phyloP scores from a whole-genome alignment of 345 rosid genomes.

The Citrus glauca region DNA sequence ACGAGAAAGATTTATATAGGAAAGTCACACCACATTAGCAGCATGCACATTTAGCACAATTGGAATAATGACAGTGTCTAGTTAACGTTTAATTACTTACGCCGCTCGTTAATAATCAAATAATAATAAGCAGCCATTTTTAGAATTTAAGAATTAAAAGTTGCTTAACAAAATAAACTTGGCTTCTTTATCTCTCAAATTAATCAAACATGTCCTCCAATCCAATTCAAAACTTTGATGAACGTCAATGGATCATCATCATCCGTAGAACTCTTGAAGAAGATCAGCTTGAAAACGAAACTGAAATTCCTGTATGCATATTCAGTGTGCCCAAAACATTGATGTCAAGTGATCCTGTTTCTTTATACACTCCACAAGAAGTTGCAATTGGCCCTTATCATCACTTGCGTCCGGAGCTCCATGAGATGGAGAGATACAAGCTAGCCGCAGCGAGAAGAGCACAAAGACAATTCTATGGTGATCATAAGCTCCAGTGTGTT shows the following conservation, averaged over 20 bases:
- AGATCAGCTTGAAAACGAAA: slow-evolving; percentile 37
- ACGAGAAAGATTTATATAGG: too few relatives aligned
- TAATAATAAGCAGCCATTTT: not conserved
- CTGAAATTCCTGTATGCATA: slow-evolving; percentile 41
- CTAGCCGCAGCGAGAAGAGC: not conserved
- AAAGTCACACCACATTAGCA: too few relatives aligned
- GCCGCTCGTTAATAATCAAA: too few relatives aligned
- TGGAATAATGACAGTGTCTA: too few relatives aligned
- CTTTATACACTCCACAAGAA: slow-evolving; percentile 56
- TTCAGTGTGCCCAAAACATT: slow-evolving; percentile 63
- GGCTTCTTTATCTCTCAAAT: not conserved
- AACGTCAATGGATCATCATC: slow-evolving; percentile 55
- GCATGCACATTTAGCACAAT: too few relatives aligned
- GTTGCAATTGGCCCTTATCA: slow-evolving; percentile 81
- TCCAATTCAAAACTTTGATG: slow-evolving; percentile 42
- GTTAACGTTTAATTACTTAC: too few relatives aligned
- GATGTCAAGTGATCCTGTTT: slow-evolving; percentile 38
- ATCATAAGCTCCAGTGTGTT: slow-evolving; percentile 32
- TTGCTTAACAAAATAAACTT: not conserved
- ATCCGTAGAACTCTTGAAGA: slow-evolving; percentile 48
- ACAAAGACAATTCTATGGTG: slow-evolving; percentile 27
- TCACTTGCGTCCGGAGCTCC: slow-evolving; percentile 53
- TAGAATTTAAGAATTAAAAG: not conserved
- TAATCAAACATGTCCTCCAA: slow-evolving; percentile 15
- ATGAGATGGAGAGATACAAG: slow-evolving; percentile 51